Percentiles rank a stretch among this genome's conserved stretches.
Evolutionary conservation across 176 grass and related monocot genomes (phyloP).

Genomic region (Luzula sylvatica): DNA sequence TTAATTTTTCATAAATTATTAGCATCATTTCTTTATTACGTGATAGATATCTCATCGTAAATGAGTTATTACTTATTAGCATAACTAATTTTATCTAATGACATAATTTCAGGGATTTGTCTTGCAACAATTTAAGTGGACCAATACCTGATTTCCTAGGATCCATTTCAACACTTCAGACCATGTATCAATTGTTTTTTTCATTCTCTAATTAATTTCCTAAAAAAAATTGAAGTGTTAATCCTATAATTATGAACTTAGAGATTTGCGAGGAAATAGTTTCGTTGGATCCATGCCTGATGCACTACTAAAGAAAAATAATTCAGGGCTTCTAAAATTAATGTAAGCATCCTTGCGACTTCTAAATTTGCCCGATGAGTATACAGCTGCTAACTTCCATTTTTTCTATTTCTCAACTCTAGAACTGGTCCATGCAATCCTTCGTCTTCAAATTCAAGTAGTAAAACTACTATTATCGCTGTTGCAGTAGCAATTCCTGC

Average conservation of each 20-base stretch:
- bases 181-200: not conserved
- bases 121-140: conserved; percentile 47
- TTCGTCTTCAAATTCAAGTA: not conserved
- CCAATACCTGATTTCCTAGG: conserved; percentile 42
- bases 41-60: too few relatives aligned
- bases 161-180: conserved; percentile 27
- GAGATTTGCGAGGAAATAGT: too few relatives aligned
- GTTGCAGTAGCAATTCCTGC: not conserved
- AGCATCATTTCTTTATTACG: too few relatives aligned
- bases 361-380: too few relatives aligned
- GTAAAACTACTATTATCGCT: conserved; percentile 4
- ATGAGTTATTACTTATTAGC: too few relatives aligned
- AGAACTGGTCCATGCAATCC: conserved; percentile 6
- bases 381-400: too few relatives aligned
- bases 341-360: conserved; percentile 12
- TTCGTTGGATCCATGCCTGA: too few relatives aligned
- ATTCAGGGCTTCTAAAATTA: not conserved
- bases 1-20: too few relatives aligned
- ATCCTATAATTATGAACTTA: not conserved
- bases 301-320: too few relatives aligned
- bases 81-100: not conserved
- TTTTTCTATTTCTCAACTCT: not conserved
- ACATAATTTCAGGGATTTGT: conserved; percentile 32
- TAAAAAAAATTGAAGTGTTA: not conserved
- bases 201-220: not conserved